Evolutionary conservation across 1,284 basidiomycete genomes (phyloP).

Genomic region (Ceratobasidium sp.): DNA sequence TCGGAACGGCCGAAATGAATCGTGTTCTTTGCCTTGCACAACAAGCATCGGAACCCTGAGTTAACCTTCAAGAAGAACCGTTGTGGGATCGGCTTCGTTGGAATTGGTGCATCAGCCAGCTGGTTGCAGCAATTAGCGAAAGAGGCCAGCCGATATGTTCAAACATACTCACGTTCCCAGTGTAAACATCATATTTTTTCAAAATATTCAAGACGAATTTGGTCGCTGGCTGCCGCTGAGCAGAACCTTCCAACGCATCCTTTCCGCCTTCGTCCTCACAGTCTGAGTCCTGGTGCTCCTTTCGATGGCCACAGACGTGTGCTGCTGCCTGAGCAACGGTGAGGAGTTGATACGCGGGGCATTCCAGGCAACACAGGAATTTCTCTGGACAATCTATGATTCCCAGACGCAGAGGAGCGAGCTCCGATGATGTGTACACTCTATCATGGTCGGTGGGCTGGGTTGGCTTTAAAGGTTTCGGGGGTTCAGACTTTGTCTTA

Average conservation of each 20-base stretch:
- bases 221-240: background rate
- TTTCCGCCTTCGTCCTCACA: background rate
- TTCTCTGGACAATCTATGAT: background rate
- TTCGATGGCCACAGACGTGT: background rate
- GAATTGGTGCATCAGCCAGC: background rate
- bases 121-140: background rate
- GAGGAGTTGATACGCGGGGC: background rate
- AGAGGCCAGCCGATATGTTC: background rate
- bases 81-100: background rate
- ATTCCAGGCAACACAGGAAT: background rate
- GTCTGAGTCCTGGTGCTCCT: background rate
- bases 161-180: background rate
- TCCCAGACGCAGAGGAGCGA: background rate
- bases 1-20: background rate
- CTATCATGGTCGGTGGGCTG: too few relatives aligned
- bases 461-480: too few relatives aligned
- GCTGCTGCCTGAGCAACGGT: background rate
- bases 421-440: background rate
- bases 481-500: too few relatives aligned
- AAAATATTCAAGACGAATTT: background rate
- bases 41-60: background rate
- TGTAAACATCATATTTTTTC: background rate
- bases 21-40: background rate
- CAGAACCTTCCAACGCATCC: too few relatives aligned
- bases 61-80: background rate